Percentiles rank a stretch among this genome's conserved stretches.
phyloP scores from a whole-genome alignment of 192 early-diverging fungal genomes.

The Pilobolus umbonatus region DNA sequence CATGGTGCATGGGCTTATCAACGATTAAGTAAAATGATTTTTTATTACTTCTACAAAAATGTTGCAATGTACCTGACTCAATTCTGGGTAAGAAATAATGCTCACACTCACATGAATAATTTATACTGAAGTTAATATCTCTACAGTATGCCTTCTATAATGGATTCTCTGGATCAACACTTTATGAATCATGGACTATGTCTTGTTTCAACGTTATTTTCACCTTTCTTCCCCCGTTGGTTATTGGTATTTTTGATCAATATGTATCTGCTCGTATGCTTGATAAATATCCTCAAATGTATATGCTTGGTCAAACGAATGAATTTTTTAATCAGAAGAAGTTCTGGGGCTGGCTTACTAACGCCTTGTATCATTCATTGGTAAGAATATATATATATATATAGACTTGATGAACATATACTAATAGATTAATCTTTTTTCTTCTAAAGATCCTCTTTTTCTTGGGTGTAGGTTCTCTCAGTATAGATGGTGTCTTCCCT shows the following conservation, averaged over 20 bases:
- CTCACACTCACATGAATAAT: too few species aligned
- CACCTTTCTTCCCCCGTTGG: constrained; percentile 90
- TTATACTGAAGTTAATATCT: neutral
- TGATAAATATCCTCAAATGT: constrained; percentile 97
- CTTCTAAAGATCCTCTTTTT: constrained; percentile 59
- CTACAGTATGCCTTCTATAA: constrained; percentile 77
- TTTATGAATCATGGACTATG: constrained; percentile 98
- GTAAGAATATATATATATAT: constrained; percentile 25
- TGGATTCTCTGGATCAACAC: constrained; percentile 92
- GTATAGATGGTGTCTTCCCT: constrained; percentile 60
- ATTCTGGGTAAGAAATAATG: constrained; percentile 67
- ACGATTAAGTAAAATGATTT: constrained; percentile 88
- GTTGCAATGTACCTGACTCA: constrained; percentile 97
- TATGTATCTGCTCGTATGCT: constrained; percentile 88
- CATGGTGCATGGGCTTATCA: constrained; percentile 98
- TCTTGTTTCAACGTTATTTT: constrained; percentile 94
- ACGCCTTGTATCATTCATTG: constrained; percentile 91
- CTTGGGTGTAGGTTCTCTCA: constrained; percentile 59
- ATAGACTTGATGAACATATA: neutral
- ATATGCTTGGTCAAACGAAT: constrained; percentile 70
- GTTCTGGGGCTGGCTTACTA: constrained; percentile 92
- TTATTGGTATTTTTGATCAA: constrained; percentile 98
- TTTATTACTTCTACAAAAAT: constrained; percentile 99
- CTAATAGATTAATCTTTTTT: constrained; percentile 7
- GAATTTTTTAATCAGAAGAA: constrained; percentile 81